Percentiles rank a stretch among this genome's conserved stretches.
These are phyloP conservation scores for Graphium sp. DNA, from an alignment of 2,329 filamentous ascomycete genomes.

Conservation along the genomic window DNA sequence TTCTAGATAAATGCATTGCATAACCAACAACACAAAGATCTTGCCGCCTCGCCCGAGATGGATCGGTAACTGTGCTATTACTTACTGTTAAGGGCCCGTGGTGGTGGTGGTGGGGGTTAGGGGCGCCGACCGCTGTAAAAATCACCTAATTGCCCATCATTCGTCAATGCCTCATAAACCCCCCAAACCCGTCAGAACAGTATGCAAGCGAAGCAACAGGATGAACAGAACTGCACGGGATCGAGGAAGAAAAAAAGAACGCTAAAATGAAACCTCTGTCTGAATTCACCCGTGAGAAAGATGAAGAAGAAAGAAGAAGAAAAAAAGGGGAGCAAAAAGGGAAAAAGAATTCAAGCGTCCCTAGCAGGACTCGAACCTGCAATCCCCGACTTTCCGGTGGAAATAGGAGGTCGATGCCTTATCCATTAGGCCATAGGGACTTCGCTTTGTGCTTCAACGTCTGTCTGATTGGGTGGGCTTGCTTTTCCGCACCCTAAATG, in stretches of 20 bases:
- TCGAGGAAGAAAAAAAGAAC: not conserved
- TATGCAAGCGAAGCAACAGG: not conserved
- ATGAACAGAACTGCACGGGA: not conserved
- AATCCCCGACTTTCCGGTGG: too few species aligned
- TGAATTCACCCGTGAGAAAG: too few species aligned
- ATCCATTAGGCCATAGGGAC: too few species aligned
- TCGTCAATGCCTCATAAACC: not conserved
- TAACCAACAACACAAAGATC: not conserved
- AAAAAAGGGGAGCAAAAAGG: slow-evolving; percentile 1
- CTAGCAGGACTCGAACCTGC: too few species aligned
- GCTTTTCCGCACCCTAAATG: too few species aligned
- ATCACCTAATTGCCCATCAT: not conserved
- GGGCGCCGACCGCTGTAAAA: not conserved
- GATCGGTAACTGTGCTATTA: not conserved
- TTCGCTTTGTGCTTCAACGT: too few species aligned
- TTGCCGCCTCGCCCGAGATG: not conserved
- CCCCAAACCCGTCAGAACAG: not conserved
- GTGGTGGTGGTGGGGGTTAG: not conserved
- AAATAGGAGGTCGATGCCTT: too few species aligned
- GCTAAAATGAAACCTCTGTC: too few species aligned
- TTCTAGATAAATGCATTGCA: too few species aligned
- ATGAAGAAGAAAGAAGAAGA: slow-evolving; percentile 1
- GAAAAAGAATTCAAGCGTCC: slow-evolving; percentile 4
- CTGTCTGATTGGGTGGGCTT: too few species aligned
- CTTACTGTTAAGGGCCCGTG: too few species aligned